Percentiles rank a stretch among this genome's conserved stretches.
Conservation (phyloP, 2,329 filamentous ascomycete species). For the Sporothrix phasma region DNA sequence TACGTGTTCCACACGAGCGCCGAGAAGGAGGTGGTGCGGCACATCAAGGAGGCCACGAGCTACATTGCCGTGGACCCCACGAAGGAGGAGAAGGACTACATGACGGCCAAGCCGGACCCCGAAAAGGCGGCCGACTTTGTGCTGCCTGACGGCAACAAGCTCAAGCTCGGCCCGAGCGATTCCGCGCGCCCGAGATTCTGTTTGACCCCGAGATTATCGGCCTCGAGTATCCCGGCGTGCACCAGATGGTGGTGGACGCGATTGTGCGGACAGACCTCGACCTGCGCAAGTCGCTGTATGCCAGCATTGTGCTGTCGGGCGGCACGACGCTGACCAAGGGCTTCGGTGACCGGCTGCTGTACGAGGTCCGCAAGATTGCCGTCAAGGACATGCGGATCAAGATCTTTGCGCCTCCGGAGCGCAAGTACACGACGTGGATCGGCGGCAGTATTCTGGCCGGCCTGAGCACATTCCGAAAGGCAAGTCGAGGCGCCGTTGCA, state of each 20-base stretch:
- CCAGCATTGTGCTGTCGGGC: constrained; percentile 94
- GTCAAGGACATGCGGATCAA: constrained; percentile 99
- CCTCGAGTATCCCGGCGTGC: constrained; percentile 90
- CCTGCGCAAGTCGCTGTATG: constrained; percentile 83
- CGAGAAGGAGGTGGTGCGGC: constrained; percentile 95
- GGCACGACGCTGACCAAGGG: constrained; percentile 94
- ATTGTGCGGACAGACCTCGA: constrained; percentile 95
- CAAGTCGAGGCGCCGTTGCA: constrained; percentile 32
- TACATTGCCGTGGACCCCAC: constrained; percentile 87
- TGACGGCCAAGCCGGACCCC: constrained; percentile 64
- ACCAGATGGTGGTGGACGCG: constrained; percentile 94
- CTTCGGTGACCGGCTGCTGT: constrained; percentile 84
- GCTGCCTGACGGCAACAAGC: constrained; percentile 83
- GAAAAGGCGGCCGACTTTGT: constrained; percentile 77
- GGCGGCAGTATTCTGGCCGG: constrained; percentile 95
- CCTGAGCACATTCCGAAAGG: constrained; percentile 96
- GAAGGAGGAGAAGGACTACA: constrained; percentile 95
- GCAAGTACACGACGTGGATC: constrained; percentile 99
- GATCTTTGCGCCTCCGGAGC: constrained; percentile 94
- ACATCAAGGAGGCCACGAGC: constrained; percentile 90
- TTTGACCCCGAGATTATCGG: constrained; percentile 97
- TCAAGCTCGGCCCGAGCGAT: constrained; percentile 91
- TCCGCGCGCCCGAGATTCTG: constrained; percentile 90
- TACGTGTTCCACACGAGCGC: constrained; percentile 96
- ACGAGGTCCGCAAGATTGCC: constrained; percentile 84